Base-by-base conservation (phyloP, 129 eudicot species). In the Oenanthe sinensis region DNA sequence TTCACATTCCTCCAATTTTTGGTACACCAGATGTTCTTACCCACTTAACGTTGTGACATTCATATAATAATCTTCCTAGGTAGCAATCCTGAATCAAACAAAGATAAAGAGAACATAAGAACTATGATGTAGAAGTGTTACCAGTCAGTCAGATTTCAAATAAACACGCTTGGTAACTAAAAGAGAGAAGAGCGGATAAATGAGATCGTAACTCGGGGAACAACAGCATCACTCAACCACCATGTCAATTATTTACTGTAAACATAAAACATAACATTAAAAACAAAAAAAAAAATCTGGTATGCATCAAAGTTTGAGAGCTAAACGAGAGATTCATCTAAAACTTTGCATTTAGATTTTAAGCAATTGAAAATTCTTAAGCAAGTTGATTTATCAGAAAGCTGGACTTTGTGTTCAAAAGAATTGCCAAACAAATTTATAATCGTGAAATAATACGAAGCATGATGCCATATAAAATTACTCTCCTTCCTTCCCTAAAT, bases 41-140 rank as follows among this genome's bases (percentile, higher is more conserved):
- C 74, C 74, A 83, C 88, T 87, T 71, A 68, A 20, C 49, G 46
- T 79, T 78, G 33, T 63, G 60, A 75, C 33, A 78, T 84, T 83
- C 84, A 50, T 77, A 75, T 74, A 74, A 47, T 81, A 79, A 78
- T 86, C 79, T 79, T 85, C 86, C 91, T 90, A 90, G 77, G 93
- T 95, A 87, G 97, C 93, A 77, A 88, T 87, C 97, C 97, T 92
- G 96, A 39, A 83, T 17, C 60, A 82, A 82, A 58, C 4, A 13
- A 49, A 20, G 45, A 67, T 49, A 9, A n/a, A 55, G 13, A 58
- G 37, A 72, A 8, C 55, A 40, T 72, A 26, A 73, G 70, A 26
- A 80, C 47, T 6, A 26, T 73, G 33, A 39, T 4, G 42, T 36
- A 46, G n/a, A 55, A 52, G 49, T 40, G 28, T 55, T 20, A 55